Percentiles rank a stretch among this genome's conserved stretches.
Evolutionary conservation across 2,329 filamentous ascomycete species (phyloP).

Genomic region (Cladorrhinum sp.): DNA sequence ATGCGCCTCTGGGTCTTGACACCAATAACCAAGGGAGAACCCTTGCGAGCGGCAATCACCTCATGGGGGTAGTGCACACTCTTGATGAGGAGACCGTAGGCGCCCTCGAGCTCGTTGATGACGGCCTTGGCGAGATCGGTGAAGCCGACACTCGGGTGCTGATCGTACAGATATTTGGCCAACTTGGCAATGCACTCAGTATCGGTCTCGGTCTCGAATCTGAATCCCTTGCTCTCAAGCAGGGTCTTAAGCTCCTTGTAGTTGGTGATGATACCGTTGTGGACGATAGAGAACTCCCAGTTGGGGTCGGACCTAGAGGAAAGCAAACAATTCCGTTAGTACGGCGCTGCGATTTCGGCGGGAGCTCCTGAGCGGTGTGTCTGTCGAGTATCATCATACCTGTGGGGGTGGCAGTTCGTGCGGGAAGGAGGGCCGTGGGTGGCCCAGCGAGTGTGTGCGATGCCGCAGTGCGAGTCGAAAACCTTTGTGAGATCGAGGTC

Average conservation of each 20-base stretch:
- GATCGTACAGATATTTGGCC: conserved; percentile 95
- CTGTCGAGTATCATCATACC: conserved; percentile 56
- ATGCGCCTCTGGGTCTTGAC: conserved; percentile 97
- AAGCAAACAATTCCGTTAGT: conserved; percentile 14
- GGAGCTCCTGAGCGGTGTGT: no score
- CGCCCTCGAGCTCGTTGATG: conserved; percentile 96
- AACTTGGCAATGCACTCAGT: conserved; percentile 99
- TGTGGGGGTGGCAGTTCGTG: conserved; percentile 96
- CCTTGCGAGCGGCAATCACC: conserved; percentile 96
- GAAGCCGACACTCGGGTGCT: conserved; percentile 92
- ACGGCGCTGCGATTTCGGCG: conserved; percentile 15
- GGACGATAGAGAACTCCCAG: conserved; percentile 96
- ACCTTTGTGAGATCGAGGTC: conserved; percentile 84
- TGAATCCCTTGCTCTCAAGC: conserved; percentile 90
- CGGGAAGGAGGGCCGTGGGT: conserved; percentile 94
- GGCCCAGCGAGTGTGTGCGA: conserved; percentile 98
- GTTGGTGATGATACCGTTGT: conserved; percentile 99
- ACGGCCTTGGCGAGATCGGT: conserved; percentile 95
- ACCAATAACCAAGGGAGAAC: conserved; percentile 94
- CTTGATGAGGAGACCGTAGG: conserved; percentile 95
- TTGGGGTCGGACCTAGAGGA: conserved; percentile 76
- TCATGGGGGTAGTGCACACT: conserved; percentile 98
- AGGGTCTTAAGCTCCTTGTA: conserved; percentile 99
- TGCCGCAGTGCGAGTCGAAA: conserved; percentile 97
- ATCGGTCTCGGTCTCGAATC: conserved; percentile 98